These are phyloP conservation scores for Pleurotus eryngii DNA, from an alignment of 768 basidiomycete genomes.

Conservation along the genomic window DNA sequence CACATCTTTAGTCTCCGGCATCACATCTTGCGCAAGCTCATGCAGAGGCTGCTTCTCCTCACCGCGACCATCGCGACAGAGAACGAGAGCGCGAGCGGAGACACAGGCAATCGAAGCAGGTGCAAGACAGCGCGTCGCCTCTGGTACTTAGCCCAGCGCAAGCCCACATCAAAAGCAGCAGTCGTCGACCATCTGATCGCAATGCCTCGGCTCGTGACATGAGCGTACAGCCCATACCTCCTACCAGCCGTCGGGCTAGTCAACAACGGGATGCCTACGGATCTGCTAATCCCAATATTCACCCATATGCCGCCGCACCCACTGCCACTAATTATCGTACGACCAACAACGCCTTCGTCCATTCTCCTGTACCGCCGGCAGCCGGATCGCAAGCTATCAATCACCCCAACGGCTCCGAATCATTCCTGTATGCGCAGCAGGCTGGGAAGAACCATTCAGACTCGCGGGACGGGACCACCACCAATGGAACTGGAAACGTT, in stretches of 20 bases:
- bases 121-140: constrained; percentile 54
- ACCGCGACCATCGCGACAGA: constrained; percentile 32
- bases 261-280: constrained; percentile 48
- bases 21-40: constrained; percentile 48
- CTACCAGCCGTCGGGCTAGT: constrained; percentile 65
- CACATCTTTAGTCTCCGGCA: constrained; percentile 34
- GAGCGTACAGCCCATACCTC: constrained; percentile 66
- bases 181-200: constrained; percentile 48
- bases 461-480: constrained; percentile 53
- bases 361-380: constrained; percentile 42
- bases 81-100: constrained; percentile 50
- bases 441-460: constrained; percentile 46
- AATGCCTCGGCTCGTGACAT: constrained; percentile 47
- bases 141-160: constrained; percentile 65
- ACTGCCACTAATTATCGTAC: constrained; percentile 54
- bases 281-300: constrained; percentile 48
- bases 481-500: constrained; percentile 34
- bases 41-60: constrained; percentile 49
- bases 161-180: constrained; percentile 58
- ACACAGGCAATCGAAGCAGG: constrained; percentile 56
- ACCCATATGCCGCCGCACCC: constrained; percentile 72
- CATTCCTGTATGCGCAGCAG: constrained; percentile 59
- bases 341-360: constrained; percentile 42
- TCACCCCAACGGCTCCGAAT: constrained; percentile 54
- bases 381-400: not conserved